Base-by-base conservation (phyloP, 306 rosid genomes). In the Dalbergia oliveri region DNA sequence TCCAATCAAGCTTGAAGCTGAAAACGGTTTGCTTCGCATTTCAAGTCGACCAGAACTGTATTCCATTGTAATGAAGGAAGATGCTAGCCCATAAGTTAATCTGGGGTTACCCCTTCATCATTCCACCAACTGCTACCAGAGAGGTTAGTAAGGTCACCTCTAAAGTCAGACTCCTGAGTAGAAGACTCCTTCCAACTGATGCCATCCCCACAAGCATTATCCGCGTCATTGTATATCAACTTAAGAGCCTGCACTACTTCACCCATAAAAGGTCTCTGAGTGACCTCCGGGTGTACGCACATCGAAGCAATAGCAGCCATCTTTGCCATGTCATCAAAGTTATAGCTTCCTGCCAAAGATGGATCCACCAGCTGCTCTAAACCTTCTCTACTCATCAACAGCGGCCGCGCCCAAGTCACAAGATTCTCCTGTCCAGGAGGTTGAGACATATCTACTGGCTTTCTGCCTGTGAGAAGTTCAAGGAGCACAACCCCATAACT, bases 91-190 rank as follows among this genome's bases (percentile, higher is more conserved):
- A 15, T 81, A 89, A 53, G 90, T 92, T 78, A 94, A 58, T 45
- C 93, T 37, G 98, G 97, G 53, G 96, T 94, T 69, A 88, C 50
- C 39, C 91, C 98, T 53, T 96, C 94, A 0, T 90, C 97, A 69
- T 94, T 91, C 97, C 97, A 89, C 97, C 98, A 92, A 84, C 97
- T 92, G 88, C 95, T 92, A 80, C 89, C 98, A 7, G 97, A 94
- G 76, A 91, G 94, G 56, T 4, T 37, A 37, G 84, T 89, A 53
- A 88, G 84, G 26, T 94, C 97, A 1, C 92, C 90, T 85, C 90
- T 92, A 64, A 88, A 90, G 67, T 93, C 98, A 11, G 97, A 92
- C 70, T 90, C 98, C n/a, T 84, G 93, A 41, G 84, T 89, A 35
- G 98, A 92, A 69, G 98, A 94, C 68, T 92, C 97, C 89, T 88